Evolutionary conservation across 2,329 filamentous ascomycete species (phyloP), one percentile per base, ranked within the genome.

Genomic region (Mollisia scopiformis): DNA sequence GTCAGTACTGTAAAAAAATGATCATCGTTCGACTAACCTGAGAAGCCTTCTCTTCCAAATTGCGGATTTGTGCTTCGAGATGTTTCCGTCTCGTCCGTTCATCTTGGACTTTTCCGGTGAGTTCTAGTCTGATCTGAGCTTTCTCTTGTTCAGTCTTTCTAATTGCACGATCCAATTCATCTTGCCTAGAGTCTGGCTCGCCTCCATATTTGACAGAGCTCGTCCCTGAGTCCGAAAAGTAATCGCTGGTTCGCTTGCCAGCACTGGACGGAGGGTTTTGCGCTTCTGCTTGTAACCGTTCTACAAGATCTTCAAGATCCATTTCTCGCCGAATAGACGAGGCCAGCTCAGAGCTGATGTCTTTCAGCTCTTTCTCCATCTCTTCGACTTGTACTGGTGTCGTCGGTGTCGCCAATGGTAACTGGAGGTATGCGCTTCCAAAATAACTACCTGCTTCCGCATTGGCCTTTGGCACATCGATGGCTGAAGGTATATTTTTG

Each of bases 161-260:
- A 69, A 93, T 90, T 49, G 95, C 82, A 74, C 88, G 91, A 62
- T 96, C 92, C 33, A 97, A 80, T 74, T 97, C 92, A 70, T 88
- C 86, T 53, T 82, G 83, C 31, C 80, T 81, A 46, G 84, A 80
- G 61, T 88, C 86, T 62, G 80, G 80, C 50, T 91, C 89, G 63
- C 84, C 79, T 21, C 43, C 23, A 71, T 88, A 89, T 57, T 71
- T 90, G 56, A 91, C 84, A 1, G 92, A 94, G 75, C 92, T 94
- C 60, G 92, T 89, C 31, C 95, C 95, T 6, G 93, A 97, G 75
- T 99, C 95, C 2, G 95, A 99, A 75, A 95, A 99, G 78, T 99
- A 98, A 77, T 99, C 95, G 77, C 95, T 98, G 10, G 92, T 96
- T 62, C 94, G 86, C 74, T 90, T 89, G 65, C 65, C 88, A 28